Evolutionary conservation across 2,329 filamentous ascomycete species (phyloP), one percentile per base, ranked within the genome.

Genomic region (Sclerotinia sclerotiorum): DNA sequence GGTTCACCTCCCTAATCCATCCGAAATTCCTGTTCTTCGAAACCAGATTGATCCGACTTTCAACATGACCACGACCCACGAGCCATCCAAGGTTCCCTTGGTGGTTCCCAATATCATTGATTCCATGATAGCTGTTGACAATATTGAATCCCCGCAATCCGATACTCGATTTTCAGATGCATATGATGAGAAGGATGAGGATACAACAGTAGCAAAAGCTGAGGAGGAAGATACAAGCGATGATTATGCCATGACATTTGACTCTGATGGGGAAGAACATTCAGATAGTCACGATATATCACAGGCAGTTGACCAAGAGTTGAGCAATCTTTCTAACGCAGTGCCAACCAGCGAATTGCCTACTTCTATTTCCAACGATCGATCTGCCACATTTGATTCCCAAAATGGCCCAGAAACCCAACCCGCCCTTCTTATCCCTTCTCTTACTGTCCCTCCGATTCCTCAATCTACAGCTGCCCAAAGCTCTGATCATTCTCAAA

Each of bases 11-110:
- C 84, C 88, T 73, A 86, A 89, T 78, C 88, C 88, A 65, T 84
- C 87, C 73, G 89, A 87, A 73, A 90, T 91, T 69, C 88, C 89
- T 69, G 85, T 92, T 67, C 82, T 91, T 76, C 84, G 88, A 77
- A 88, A 89, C 77, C 88, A 90, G 80, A 91, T 87, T 85, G 88
- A 92, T 79, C 87, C 88, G 67, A 81, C 85, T 74, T 90, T 90
- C 82, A 88, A 89, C 80, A 87, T 90, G 78, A 87, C 87, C 68
- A 83, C 87, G 66, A 84, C 84, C 71, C 86, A 87, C 77, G 65
- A 70, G 67, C 69, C 72, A 61, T 35, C 68, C 10, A 63, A 61
- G 29, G 24, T 61, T 48, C 62, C 70, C 48, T 42, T 69, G 21
- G 32, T 51, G 60, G 32, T 51, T 51, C 60, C 60, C 19, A 48